phyloP scores from a whole-genome alignment of 2,329 filamentous ascomycete genomes.

The Neocucurbitaria cava region DNA sequence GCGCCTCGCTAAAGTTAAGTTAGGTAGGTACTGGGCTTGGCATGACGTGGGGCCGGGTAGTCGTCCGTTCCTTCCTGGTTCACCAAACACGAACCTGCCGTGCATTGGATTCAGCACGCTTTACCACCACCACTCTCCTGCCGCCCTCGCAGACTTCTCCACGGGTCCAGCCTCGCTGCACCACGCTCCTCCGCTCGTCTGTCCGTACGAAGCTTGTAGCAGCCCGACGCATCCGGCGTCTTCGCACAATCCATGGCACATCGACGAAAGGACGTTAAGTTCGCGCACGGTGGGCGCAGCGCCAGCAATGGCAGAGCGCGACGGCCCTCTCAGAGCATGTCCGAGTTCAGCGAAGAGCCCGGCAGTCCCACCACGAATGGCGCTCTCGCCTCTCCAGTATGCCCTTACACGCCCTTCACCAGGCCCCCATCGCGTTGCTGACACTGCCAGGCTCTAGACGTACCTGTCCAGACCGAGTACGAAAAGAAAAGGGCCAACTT shows the following conservation, averaged over 20 bases:
- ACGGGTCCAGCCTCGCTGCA: too few species aligned
- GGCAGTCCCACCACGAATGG: constrained; percentile 60
- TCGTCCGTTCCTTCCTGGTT: too few species aligned
- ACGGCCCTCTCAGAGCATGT: constrained; percentile 72
- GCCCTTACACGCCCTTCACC: not conserved
- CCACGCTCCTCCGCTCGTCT: not conserved
- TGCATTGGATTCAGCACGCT: too few species aligned
- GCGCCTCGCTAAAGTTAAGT: too few species aligned
- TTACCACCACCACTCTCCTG: too few species aligned
- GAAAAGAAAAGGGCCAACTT: constrained; percentile 99
- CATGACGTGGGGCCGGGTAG: too few species aligned
- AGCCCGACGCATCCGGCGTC: constrained; percentile 6
- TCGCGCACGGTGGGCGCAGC: constrained; percentile 57
- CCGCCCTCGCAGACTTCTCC: not conserved
- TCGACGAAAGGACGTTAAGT: constrained; percentile 66
- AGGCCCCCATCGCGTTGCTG: constrained; percentile 16
- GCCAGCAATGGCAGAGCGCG: constrained; percentile 60
- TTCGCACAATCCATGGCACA: constrained; percentile 37
- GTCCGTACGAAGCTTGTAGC: not conserved
- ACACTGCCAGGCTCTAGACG: constrained; percentile 44
- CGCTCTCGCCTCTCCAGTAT: constrained; percentile 23
- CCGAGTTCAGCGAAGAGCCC: constrained; percentile 68
- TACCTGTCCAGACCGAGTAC: constrained; percentile 70
- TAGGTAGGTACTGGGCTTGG: too few species aligned
- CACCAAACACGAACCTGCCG: constrained; percentile 8